Evolutionary conservation across 2,329 filamentous ascomycete genomes (phyloP).

Genomic region (Aureobasidium sp.): DNA sequence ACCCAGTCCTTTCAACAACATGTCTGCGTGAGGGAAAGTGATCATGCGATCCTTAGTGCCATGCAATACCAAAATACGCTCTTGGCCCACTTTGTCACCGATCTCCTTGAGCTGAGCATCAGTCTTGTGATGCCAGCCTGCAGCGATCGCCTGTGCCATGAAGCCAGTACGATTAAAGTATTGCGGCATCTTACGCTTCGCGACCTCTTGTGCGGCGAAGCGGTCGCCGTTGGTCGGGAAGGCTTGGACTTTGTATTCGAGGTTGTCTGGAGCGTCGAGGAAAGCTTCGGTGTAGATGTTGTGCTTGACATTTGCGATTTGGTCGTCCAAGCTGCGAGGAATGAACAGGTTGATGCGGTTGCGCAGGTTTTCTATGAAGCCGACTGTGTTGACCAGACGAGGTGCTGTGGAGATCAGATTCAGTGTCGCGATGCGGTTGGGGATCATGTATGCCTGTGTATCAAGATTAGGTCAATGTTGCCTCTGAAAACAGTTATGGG

Average conservation of each 20-base stretch:
- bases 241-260: conserved; percentile 31
- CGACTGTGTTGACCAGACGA: conserved; percentile 37
- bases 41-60: conserved; percentile 74
- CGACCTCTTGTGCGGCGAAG: conserved; percentile 69
- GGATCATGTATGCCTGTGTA: conserved; percentile 33
- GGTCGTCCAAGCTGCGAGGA: conserved; percentile 61
- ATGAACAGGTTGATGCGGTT: conserved; percentile 50
- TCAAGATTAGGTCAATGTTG: neutral
- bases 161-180: conserved; percentile 60
- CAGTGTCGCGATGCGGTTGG: conserved; percentile 40
- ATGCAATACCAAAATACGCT: conserved; percentile 69
- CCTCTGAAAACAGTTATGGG: too few relatives aligned
- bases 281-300: conserved; percentile 59
- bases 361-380: conserved; percentile 54
- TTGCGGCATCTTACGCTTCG: conserved; percentile 54
- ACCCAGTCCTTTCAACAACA: conserved; percentile 60
- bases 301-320: conserved; percentile 54
- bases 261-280: conserved; percentile 52
- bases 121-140: conserved; percentile 71
- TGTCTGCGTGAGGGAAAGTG: conserved; percentile 57
- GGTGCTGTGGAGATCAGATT: conserved; percentile 42
- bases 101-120: conserved; percentile 55
- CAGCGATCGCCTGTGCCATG: conserved; percentile 67
- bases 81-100: conserved; percentile 59
- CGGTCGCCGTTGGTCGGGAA: conserved; percentile 75